Percentiles rank a stretch among this genome's conserved stretches.
These are phyloP conservation scores for Tothia fuscella DNA, from an alignment of 2,329 filamentous ascomycete species.

Conservation along the genomic window DNA sequence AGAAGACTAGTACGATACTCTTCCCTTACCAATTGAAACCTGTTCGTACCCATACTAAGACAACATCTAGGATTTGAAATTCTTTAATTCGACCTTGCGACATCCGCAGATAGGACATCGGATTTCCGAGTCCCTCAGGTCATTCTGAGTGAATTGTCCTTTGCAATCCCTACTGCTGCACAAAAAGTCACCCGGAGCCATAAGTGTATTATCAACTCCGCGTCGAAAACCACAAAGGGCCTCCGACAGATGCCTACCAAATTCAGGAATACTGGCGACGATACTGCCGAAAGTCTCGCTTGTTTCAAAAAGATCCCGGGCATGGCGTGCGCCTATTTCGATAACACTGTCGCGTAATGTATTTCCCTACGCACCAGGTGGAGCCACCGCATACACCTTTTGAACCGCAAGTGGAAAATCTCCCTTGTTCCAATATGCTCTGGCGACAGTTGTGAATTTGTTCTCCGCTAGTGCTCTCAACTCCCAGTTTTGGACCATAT, in stretches of 20 bases:
- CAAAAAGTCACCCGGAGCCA: no score
- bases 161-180: no score
- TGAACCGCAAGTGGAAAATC: background rate
- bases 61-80: no score
- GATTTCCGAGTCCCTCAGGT: no score
- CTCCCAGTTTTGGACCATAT: background rate
- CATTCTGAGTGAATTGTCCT: no score
- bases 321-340: background rate
- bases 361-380: background rate
- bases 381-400: background rate
- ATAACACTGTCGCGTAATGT: background rate
- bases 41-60: no score
- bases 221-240: background rate
- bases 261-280: background rate
- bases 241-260: background rate
- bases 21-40: no score
- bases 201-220: no score
- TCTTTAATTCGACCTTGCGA: no score
- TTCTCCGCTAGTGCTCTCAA: conserved; percentile 1
- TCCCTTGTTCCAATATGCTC: background rate
- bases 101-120: no score
- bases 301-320: background rate
- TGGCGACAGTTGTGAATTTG: background rate
- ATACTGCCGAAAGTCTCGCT: background rate
- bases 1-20: no score